These are phyloP conservation scores for Pichia sp. DNA, from an alignment of 1,139 yeast genomes.

Conservation along the genomic window DNA sequence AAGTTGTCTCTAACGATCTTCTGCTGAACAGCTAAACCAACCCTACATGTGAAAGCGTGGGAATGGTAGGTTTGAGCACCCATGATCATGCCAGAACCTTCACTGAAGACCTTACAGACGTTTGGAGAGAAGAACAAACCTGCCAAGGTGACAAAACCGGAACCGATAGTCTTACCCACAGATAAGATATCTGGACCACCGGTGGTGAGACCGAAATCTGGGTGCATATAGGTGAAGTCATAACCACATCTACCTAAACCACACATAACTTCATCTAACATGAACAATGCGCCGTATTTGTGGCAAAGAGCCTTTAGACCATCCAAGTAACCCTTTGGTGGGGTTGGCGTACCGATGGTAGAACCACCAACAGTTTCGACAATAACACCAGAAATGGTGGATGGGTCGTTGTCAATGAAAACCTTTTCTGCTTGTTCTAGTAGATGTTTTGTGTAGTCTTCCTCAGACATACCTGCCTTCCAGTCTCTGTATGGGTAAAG, in stretches of 20 bases:
- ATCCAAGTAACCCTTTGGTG: slow-evolving; percentile 53
- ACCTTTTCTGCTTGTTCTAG: slow-evolving; percentile 45
- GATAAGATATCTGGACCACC: slow-evolving; percentile 58
- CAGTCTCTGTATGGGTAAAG: slow-evolving; percentile 49
- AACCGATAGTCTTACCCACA: slow-evolving; percentile 61
- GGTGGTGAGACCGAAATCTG: slow-evolving; percentile 33
- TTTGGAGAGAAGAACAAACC: slow-evolving; percentile 55
- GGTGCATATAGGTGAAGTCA: slow-evolving; percentile 29
- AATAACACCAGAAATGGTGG: slow-evolving; percentile 49
- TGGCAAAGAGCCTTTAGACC: slow-evolving; percentile 51
- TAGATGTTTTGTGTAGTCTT: slow-evolving; percentile 45
- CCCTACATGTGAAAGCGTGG: slow-evolving; percentile 56
- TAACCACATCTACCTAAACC: slow-evolving; percentile 55
- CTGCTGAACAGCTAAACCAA: slow-evolving; percentile 55
- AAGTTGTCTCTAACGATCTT: slow-evolving; percentile 43
- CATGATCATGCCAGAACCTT: slow-evolving; percentile 41
- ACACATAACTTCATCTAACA: slow-evolving; percentile 64
- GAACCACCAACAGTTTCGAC: slow-evolving; percentile 58
- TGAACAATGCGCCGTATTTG: slow-evolving; percentile 54
- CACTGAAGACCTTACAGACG: slow-evolving; percentile 41
- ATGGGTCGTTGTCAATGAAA: slow-evolving; percentile 48
- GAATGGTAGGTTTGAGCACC: slow-evolving; percentile 62
- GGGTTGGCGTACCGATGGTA: slow-evolving; percentile 52
- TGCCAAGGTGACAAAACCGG: slow-evolving; percentile 60
- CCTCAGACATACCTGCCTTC: slow-evolving; percentile 45